phyloP scores from a whole-genome alignment of 1,284 basidiomycete species.

The Bjerkandera adusta region DNA sequence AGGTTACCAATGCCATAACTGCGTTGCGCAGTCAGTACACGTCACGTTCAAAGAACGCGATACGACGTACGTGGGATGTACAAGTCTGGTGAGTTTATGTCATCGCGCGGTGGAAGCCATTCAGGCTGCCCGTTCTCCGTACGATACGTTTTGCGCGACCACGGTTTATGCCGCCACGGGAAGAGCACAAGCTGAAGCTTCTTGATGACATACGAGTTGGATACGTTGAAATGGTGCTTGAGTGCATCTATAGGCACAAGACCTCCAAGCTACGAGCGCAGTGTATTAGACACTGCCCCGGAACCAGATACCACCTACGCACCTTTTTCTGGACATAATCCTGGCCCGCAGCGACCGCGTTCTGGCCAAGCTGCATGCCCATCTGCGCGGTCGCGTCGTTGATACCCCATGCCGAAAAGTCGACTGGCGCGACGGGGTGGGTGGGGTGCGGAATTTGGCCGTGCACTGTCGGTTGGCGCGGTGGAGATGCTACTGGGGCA shows the following conservation, averaged over 20 bases:
- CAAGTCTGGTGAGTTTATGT: conserved; percentile 94
- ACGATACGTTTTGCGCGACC: conserved; percentile 66
- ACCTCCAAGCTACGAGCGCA: conserved; percentile 63
- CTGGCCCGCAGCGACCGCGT: conserved; percentile 90
- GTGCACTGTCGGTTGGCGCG: conserved; percentile 29
- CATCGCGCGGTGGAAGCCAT: conserved; percentile 88
- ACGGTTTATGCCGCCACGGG: conserved; percentile 91
- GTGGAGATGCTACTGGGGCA: conserved; percentile 26
- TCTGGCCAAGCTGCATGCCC: conserved; percentile 94
- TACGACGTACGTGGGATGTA: conserved; percentile 86
- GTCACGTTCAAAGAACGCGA: conserved; percentile 3
- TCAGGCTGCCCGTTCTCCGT: conserved; percentile 71
- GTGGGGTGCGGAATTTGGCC: conserved; percentile 26
- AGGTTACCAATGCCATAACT: conserved; percentile 98
- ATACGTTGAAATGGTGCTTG: conserved; percentile 96
- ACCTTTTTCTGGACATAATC: conserved; percentile 96
- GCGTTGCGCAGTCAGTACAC: conserved; percentile 4
- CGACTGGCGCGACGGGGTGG: conserved; percentile 29
- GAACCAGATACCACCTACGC: conserved; percentile 28
- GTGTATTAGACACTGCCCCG: not conserved
- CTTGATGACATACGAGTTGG: conserved; percentile 92
- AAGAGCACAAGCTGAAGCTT: conserved; percentile 92
- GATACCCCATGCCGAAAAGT: conserved; percentile 78
- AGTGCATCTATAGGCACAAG: conserved; percentile 76
- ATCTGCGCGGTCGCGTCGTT: conserved; percentile 95